A percentile compares a stretch with the other conserved stretches of the same genome.
Evolutionary conservation across 2,329 filamentous ascomycete species (phyloP).

Genomic region (Fusarium foetens): DNA sequence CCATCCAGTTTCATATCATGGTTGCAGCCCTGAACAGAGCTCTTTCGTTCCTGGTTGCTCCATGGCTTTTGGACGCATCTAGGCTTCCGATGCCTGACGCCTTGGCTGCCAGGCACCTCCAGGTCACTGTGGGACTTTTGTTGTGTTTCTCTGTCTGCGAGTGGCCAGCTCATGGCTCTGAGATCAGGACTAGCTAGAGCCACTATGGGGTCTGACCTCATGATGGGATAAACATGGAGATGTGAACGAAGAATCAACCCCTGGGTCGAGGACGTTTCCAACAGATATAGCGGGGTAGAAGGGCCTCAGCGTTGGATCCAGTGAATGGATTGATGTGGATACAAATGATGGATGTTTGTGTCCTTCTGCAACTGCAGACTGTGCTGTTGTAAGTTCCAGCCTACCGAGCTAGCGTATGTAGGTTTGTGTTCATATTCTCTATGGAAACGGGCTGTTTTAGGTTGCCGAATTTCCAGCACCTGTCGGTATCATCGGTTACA

Average conservation of each 20-base stretch:
- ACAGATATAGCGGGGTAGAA: slow-evolving; percentile 18
- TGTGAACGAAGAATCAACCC: slow-evolving; percentile 1
- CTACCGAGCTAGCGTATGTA: not conserved
- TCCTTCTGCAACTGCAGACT: not conserved
- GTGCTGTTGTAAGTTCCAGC: not conserved
- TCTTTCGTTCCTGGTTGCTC: slow-evolving; percentile 6
- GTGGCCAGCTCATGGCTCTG: slow-evolving; percentile 13
- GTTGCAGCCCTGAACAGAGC: slow-evolving; percentile 1
- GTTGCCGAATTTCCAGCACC: slow-evolving; percentile 6
- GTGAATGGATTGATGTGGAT: not conserved
- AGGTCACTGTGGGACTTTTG: slow-evolving; percentile 1
- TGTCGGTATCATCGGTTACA: slow-evolving; percentile 1
- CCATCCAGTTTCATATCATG: slow-evolving; percentile 6
- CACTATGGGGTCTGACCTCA: slow-evolving; percentile 13
- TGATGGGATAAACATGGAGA: slow-evolving; percentile 8
- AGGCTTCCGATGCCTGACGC: slow-evolving; percentile 15
- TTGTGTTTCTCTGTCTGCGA: not conserved
- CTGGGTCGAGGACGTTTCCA: slow-evolving; percentile 21
- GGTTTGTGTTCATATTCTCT: not conserved
- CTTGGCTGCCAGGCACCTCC: slow-evolving; percentile 13
- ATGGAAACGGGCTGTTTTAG: slow-evolving; percentile 6
- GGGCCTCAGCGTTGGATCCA: slow-evolving; percentile 15
- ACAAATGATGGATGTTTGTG: not conserved
- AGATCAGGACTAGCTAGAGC: not conserved
- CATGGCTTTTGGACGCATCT: slow-evolving; percentile 21